Percentiles rank a stretch among this genome's conserved stretches.
Conservation (phyloP, 1,284 basidiomycete genomes). For the Tetrapyrgos nigripes region DNA sequence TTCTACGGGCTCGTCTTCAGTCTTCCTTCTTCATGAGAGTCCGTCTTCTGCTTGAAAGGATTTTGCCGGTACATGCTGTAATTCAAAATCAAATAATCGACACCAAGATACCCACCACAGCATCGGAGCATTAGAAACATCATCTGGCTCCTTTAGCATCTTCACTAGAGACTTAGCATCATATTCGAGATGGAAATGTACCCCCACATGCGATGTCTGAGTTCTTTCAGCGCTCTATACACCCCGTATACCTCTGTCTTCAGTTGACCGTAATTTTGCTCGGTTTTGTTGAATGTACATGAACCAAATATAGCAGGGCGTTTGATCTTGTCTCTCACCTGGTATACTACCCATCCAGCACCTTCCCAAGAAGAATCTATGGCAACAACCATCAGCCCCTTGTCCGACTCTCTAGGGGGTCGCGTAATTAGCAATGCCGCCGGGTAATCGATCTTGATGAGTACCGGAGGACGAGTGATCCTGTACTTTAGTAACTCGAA, state of each 20-base stretch:
- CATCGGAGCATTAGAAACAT: constrained; percentile 42
- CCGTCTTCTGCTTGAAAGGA: constrained; percentile 36
- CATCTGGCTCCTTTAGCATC: too few relatives aligned
- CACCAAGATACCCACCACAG: constrained; percentile 40
- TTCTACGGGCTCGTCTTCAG: constrained; percentile 16
- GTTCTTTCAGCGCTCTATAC: too few relatives aligned
- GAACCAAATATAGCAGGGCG: constrained; percentile 37
- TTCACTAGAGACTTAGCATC: constrained; percentile 40
- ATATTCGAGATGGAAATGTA: constrained; percentile 38
- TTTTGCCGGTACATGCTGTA: constrained; percentile 36
- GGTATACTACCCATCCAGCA: constrained; percentile 39
- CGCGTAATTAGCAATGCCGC: constrained; percentile 18
- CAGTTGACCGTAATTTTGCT: too few relatives aligned
- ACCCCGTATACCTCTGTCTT: too few relatives aligned
- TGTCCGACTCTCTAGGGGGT: constrained; percentile 14
- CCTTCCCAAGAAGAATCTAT: constrained; percentile 40
- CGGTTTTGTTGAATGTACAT: constrained; percentile 37
- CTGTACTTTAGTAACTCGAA: constrained; percentile 33
- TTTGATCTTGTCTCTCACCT: constrained; percentile 26
- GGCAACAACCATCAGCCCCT: constrained; percentile 35
- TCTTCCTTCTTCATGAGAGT: constrained; percentile 25
- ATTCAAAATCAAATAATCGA: constrained; percentile 36
- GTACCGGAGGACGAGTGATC: constrained; percentile 30
- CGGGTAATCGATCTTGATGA: constrained; percentile 35
- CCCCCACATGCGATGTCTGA: constrained; percentile 36